phyloP scores from a whole-genome alignment of 305 asterid species.

The Rubia occidens region DNA sequence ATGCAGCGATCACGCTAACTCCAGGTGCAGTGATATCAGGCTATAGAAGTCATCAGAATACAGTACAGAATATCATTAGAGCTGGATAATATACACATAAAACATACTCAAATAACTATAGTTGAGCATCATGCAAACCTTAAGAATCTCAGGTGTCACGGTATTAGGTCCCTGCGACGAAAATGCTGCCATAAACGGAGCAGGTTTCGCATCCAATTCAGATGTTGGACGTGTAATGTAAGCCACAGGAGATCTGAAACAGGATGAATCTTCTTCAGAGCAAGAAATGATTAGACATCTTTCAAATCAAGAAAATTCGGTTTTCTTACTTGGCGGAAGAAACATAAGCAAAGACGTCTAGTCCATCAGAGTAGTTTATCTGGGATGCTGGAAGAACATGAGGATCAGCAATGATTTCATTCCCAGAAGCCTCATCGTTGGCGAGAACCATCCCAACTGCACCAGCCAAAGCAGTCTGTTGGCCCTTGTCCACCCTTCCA shows the following conservation, averaged over 20 bases:
- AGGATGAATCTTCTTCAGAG: neutral
- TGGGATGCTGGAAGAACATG: constrained; percentile 86
- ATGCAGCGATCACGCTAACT: constrained; percentile 81
- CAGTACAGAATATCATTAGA: neutral
- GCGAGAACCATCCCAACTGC: constrained; percentile 84
- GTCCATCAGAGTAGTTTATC: constrained; percentile 62
- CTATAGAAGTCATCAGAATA: constrained; percentile 23
- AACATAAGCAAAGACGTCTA: constrained; percentile 43
- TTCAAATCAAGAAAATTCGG: too few relatives aligned
- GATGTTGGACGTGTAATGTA: constrained; percentile 48
- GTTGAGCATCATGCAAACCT: constrained; percentile 33
- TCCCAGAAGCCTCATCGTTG: constrained; percentile 56
- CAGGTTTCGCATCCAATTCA: constrained; percentile 57
- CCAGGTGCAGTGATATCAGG: constrained; percentile 97
- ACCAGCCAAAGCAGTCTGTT: constrained; percentile 65
- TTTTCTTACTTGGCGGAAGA: constrained; percentile 46
- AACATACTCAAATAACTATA: neutral
- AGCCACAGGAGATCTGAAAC: constrained; percentile 49
- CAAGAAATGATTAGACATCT: too few relatives aligned
- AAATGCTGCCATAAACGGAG: constrained; percentile 92
- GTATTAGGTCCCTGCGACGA: constrained; percentile 77
- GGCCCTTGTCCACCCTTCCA: constrained; percentile 84
- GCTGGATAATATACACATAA: too few relatives aligned
- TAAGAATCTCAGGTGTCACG: constrained; percentile 65
- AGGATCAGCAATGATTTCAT: constrained; percentile 79